phyloP scores from a whole-genome alignment of 2,329 filamentous ascomycete species.

The Saccharata proteae region DNA sequence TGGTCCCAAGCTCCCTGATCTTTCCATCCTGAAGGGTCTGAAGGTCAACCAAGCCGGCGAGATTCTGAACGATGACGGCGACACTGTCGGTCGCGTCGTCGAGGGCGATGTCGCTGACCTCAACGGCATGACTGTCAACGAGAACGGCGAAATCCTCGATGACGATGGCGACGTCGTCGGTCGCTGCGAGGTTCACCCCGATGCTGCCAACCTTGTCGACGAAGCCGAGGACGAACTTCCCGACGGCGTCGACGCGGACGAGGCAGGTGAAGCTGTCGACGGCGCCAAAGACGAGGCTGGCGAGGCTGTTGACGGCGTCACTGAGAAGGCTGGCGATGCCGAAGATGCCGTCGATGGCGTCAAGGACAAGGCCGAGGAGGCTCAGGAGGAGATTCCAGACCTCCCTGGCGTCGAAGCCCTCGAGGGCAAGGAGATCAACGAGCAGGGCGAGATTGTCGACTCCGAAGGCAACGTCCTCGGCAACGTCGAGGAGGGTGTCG shows the following conservation, averaged over 20 bases:
- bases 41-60: slow-evolving; percentile 35
- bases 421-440: slow-evolving; percentile 39
- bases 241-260: slow-evolving; percentile 13
- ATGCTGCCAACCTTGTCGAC: slow-evolving; percentile 27
- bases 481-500: slow-evolving; percentile 31
- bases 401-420: slow-evolving; percentile 40
- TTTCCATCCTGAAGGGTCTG: slow-evolving; percentile 35
- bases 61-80: slow-evolving; percentile 39
- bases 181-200: slow-evolving; percentile 37
- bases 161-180: slow-evolving; percentile 42
- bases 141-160: slow-evolving; percentile 43
- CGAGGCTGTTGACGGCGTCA: slow-evolving; percentile 18
- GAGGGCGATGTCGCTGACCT: slow-evolving; percentile 38
- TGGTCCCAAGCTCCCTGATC: slow-evolving; percentile 28
- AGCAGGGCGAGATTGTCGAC: slow-evolving; percentile 37
- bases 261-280: slow-evolving; percentile 13
- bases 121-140: slow-evolving; percentile 37
- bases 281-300: slow-evolving; percentile 8
- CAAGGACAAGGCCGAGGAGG: slow-evolving; percentile 21
- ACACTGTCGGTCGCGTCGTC: slow-evolving; percentile 35
- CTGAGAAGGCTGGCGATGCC: slow-evolving; percentile 12
- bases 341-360: slow-evolving; percentile 14
- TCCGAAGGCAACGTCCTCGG: slow-evolving; percentile 38
- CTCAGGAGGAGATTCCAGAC: slow-evolving; percentile 28
- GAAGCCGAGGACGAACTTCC: slow-evolving; percentile 20